Base-by-base conservation (phyloP, 352 stramenopile species). In the Phytophthora agathidicida region DNA sequence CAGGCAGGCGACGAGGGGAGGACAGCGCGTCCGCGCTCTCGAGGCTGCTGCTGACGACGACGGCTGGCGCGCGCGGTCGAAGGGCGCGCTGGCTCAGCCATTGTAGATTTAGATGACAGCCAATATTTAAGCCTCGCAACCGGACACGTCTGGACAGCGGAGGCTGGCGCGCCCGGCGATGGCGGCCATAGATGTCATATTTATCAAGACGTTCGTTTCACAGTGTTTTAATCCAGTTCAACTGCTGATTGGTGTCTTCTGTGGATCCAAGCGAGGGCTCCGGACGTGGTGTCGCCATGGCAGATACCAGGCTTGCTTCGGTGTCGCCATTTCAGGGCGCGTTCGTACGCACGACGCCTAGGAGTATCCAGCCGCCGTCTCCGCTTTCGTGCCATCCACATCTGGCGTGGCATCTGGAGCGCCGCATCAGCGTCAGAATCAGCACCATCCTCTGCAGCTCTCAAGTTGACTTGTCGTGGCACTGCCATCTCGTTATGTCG, bases 181-280 rank as follows among this genome's bases (percentile, higher is more conserved):
- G 17, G 49, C 33, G 24, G 26, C 39, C 49, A 50, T 68, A 68
- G 41, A 66, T 64, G 42, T 71, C 49, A 61, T 75, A 75, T 75
- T 75, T 75, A 75, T 65, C 41, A 63, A 52, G 37, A 57, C 51
- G 45, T 68, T 68, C 51, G 45, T 68, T 68, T 73, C 35, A 51
- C 49, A n/a, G n/a, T n/a, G 19, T 31, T 60, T 50, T 48, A 37
- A 20, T 42, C 36, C n/a, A 13, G n/a, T n/a, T n/a, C n/a, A n/a
- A n/a, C n/a, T n/a, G n/a, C n/a, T n/a, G n/a, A n/a, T n/a, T n/a
- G n/a, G n/a, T n/a, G n/a, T n/a, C n/a, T n/a, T n/a, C n/a, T n/a
- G n/a, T n/a, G n/a, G n/a, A n/a, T n/a, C n/a, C n/a, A n/a, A n/a
- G n/a, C n/a, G n/a, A n/a, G n/a, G n/a, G n/a, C n/a, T 16, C 24